phyloP scores from a whole-genome alignment of 306 rosid species.

The Acacia melanoxylon region DNA sequence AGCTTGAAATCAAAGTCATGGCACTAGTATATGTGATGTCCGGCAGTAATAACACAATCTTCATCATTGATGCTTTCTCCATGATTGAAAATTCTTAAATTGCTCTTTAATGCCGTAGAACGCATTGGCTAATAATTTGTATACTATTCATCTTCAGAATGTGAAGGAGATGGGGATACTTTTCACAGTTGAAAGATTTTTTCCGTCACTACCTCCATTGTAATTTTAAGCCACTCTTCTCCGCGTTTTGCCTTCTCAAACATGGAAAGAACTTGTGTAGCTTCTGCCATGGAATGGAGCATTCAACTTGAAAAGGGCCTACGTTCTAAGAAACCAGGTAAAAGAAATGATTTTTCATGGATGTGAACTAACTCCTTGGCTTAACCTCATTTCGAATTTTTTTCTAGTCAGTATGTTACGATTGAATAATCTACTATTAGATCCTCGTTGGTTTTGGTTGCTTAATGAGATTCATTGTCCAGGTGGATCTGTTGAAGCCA shows the following conservation, averaged over 20 bases:
- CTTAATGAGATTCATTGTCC: slow-evolving; percentile 14
- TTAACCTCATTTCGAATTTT: neutral
- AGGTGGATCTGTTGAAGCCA: slow-evolving; percentile 57
- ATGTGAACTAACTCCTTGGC: neutral
- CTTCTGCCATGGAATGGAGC: slow-evolving; percentile 82
- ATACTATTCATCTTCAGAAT: neutral
- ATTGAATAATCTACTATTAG: neutral
- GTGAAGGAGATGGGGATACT: neutral
- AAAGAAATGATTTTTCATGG: neutral
- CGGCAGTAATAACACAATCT: neutral
- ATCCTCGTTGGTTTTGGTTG: neutral
- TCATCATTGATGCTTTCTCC: neutral
- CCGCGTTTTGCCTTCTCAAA: neutral
- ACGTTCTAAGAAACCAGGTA: slow-evolving; percentile 63
- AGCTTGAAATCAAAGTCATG: neutral
- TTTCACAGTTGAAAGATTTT: neutral
- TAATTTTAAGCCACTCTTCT: neutral
- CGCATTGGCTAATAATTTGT: neutral
- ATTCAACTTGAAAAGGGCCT: slow-evolving; percentile 80
- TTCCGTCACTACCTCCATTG: neutral
- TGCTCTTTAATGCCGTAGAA: neutral
- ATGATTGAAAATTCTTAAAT: neutral
- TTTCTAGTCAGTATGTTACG: neutral
- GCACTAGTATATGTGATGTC: neutral
- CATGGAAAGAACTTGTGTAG: slow-evolving; percentile 62